phyloP scores from a whole-genome alignment of 1,284 basidiomycete genomes.

The Paramarasmius palmivorus region DNA sequence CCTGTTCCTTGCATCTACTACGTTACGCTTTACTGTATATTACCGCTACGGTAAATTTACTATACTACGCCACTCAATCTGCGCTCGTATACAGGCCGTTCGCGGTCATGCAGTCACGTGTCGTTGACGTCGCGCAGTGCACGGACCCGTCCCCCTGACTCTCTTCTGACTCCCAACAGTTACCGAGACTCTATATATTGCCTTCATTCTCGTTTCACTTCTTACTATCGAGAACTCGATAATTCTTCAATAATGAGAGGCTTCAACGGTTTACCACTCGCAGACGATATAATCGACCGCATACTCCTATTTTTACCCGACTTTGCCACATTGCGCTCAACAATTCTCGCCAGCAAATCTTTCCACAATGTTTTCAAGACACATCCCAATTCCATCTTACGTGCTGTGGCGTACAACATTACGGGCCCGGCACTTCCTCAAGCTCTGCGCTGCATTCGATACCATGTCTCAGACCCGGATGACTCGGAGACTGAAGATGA shows the following conservation, averaged over 20 bases:
- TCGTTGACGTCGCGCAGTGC: too few species aligned
- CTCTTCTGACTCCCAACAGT: too few species aligned
- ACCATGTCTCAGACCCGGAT: conserved; percentile 14
- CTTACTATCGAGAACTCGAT: too few species aligned
- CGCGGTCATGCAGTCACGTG: too few species aligned
- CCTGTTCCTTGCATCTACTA: too few species aligned
- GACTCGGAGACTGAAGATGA: conserved; percentile 11
- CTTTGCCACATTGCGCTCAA: conserved; percentile 26
- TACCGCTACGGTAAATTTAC: too few species aligned
- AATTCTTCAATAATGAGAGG: not conserved
- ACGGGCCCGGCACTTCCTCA: conserved; percentile 31
- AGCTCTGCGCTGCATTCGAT: conserved; percentile 29
- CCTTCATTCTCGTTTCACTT: too few species aligned
- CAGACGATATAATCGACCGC: conserved; percentile 29
- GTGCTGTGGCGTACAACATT: conserved; percentile 33
- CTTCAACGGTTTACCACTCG: conserved; percentile 1
- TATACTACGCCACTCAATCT: too few species aligned
- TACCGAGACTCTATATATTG: too few species aligned
- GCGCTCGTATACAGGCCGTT: too few species aligned
- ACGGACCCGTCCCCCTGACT: too few species aligned
- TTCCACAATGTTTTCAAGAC: conserved; percentile 32
- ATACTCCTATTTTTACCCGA: conserved; percentile 30
- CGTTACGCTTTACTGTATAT: too few species aligned
- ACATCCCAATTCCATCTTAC: conserved; percentile 31
- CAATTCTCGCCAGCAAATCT: conserved; percentile 30